Evolutionary conservation across 2,329 filamentous ascomycete species (phyloP).

Genomic region (Chaetomium olivaceum): DNA sequence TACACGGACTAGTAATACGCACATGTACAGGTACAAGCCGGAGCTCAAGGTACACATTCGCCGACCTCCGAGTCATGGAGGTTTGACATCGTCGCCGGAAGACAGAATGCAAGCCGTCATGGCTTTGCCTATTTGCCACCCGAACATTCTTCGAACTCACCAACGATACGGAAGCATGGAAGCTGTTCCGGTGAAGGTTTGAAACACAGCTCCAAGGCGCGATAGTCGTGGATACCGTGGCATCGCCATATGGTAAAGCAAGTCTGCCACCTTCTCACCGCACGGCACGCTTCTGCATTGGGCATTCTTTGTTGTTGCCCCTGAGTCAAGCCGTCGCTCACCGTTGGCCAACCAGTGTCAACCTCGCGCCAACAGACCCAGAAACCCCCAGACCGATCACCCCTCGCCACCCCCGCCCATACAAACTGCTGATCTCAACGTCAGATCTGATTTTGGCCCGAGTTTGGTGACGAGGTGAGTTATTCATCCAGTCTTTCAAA

Average conservation of each 20-base stretch:
- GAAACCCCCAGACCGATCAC: constrained; percentile 11
- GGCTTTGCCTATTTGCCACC: background rate
- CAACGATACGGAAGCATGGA: background rate
- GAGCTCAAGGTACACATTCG: background rate
- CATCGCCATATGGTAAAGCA: background rate
- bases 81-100: background rate
- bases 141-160: background rate
- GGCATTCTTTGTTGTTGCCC: background rate
- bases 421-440: background rate
- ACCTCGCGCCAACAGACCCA: background rate
- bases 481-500: background rate
- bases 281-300: background rate
- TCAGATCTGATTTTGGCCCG: background rate
- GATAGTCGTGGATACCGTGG: background rate
- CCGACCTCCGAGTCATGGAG: background rate
- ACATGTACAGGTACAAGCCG: too few relatives aligned
- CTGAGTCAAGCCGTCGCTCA: background rate
- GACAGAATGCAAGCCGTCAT: background rate
- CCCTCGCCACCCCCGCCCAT: constrained; percentile 10
- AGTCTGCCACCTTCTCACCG: background rate
- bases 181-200: background rate
- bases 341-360: constrained; percentile 1
- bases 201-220: background rate
- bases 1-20: too few relatives aligned
- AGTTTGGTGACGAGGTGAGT: background rate